phyloP scores from a whole-genome alignment of 73 alveolate species.

The Effrenium voratum region DNA sequence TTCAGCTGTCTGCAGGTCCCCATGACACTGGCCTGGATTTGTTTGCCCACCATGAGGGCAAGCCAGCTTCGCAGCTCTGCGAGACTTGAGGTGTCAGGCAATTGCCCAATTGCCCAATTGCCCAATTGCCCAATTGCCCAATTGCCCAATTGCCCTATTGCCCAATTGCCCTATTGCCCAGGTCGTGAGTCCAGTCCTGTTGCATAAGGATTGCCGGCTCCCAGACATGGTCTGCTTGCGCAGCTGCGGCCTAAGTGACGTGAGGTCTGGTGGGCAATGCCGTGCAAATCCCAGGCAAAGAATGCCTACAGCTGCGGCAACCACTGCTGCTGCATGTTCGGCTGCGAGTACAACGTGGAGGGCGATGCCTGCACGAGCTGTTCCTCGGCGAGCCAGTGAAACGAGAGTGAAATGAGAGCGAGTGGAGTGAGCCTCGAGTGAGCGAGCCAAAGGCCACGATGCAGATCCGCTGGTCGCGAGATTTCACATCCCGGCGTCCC shows the following conservation, averaged over 20 bases:
- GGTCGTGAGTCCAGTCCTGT: too few species aligned
- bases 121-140: too few species aligned
- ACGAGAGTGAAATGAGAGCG: neutral
- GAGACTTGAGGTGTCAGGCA: too few species aligned
- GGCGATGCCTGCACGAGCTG: slow-evolving; percentile 57
- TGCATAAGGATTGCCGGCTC: slow-evolving; percentile 48
- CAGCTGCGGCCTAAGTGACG: neutral
- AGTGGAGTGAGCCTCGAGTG: neutral
- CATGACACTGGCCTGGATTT: too few species aligned
- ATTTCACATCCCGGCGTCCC: slow-evolving; percentile 73
- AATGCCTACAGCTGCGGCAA: slow-evolving; percentile 55
- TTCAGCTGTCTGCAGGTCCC: too few species aligned
- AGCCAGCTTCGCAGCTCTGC: too few species aligned
- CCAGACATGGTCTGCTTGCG: slow-evolving; percentile 22
- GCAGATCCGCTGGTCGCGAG: slow-evolving; percentile 10
- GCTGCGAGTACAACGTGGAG: slow-evolving; percentile 43
- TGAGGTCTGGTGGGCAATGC: too few species aligned
- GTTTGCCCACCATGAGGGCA: too few species aligned
- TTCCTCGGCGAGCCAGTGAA: neutral
- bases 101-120: too few species aligned
- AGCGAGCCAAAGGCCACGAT: neutral
- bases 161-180: too few species aligned
- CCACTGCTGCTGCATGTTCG: slow-evolving; percentile 92
- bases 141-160: too few species aligned
- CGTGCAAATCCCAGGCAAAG: slow-evolving; percentile 20